phyloP scores from a whole-genome alignment of 2,329 filamentous ascomycete genomes.

The Pseudomassariella vexata region DNA sequence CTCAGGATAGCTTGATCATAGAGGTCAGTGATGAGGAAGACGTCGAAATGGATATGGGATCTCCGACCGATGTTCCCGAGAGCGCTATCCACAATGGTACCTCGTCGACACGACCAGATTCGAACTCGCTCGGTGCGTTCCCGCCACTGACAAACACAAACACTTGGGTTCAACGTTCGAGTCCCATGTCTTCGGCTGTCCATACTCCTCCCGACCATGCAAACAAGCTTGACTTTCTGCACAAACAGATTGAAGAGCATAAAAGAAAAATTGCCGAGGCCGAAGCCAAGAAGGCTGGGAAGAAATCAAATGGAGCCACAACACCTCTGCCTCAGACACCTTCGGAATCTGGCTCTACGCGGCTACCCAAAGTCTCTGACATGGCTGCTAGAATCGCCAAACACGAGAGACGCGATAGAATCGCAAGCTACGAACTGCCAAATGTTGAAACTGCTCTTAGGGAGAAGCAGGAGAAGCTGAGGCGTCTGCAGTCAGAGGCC shows the following conservation, averaged over 20 bases:
- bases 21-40: conserved; percentile 74
- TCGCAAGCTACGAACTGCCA: conserved; percentile 32
- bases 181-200: conserved; percentile 26
- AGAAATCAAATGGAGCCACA: conserved; percentile 11
- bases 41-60: conserved; percentile 63
- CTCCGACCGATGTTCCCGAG: conserved; percentile 35
- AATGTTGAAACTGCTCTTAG: conserved; percentile 31
- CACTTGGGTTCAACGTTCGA: conserved; percentile 33
- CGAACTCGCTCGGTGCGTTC: conserved; percentile 37
- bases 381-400: conserved; percentile 7
- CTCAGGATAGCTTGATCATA: conserved; percentile 59
- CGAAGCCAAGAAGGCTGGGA: conserved; percentile 43
- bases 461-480: conserved; percentile 41
- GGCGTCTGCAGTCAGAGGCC: conserved; percentile 39
- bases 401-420: conserved; percentile 23
- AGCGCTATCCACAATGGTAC: conserved; percentile 25
- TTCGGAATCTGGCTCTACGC: conserved; percentile 7
- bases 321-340: conserved; percentile 12
- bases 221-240: conserved; percentile 20
- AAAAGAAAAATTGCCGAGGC: conserved; percentile 53
- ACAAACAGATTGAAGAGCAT: conserved; percentile 53
- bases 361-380: conserved; percentile 10
- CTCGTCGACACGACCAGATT: conserved; percentile 27
- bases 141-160: conserved; percentile 36
- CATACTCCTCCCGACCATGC: conserved; percentile 26